These are phyloP conservation scores for Phytophthora meadii DNA, from an alignment of 352 stramenopile genomes.

Conservation along the genomic window DNA sequence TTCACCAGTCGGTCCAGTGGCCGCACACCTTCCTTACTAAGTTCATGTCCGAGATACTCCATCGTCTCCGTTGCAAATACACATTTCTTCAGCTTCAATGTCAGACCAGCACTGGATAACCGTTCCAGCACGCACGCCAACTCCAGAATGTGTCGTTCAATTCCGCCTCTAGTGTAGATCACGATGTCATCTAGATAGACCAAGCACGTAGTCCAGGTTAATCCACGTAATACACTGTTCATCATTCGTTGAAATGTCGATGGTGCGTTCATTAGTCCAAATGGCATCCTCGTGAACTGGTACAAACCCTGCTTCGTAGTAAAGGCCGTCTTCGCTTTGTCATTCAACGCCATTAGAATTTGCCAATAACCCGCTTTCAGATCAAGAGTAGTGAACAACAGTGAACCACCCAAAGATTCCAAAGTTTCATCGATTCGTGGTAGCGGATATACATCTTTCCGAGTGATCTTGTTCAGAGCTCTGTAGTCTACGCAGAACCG, in stretches of 20 bases:
- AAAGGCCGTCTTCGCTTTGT: background rate
- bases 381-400: background rate
- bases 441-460: background rate
- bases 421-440: background rate
- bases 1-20: background rate
- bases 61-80: background rate
- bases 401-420: background rate
- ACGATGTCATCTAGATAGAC: background rate
- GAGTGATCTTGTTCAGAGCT: background rate
- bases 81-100: slow-evolving; percentile 2
- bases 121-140: background rate
- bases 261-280: background rate
- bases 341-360: background rate
- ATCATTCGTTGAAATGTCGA: slow-evolving; percentile 1
- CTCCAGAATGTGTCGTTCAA: background rate
- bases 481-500: slow-evolving; percentile 1
- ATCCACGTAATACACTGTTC: background rate
- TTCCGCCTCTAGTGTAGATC: background rate
- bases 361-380: slow-evolving; percentile 1
- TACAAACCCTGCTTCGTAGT: background rate
- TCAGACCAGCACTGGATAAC: background rate
- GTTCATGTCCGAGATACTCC: background rate
- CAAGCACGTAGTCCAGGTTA: background rate
- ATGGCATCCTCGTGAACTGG: background rate
- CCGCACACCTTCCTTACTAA: background rate